Evolutionary conservation across 106 monocot genomes (phyloP).

Genomic region (Alisma plantagoaquatica): DNA sequence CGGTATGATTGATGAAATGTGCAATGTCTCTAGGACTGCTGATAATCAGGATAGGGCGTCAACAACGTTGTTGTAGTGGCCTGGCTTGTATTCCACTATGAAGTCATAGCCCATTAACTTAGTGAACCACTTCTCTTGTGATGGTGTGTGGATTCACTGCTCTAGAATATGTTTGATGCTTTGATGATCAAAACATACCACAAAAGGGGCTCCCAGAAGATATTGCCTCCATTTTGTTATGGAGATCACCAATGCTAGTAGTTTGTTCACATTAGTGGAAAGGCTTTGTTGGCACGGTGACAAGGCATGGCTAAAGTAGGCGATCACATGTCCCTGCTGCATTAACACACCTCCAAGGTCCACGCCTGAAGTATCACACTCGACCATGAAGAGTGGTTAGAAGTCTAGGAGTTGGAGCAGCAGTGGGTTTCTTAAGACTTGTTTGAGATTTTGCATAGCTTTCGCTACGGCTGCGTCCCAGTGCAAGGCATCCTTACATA

Average conservation of each 20-base stretch:
- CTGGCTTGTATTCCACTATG: background rate
- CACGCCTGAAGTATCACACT: slow-evolving; percentile 3
- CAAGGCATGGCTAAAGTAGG: too few relatives aligned
- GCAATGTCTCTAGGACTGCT: background rate
- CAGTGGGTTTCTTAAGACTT: background rate
- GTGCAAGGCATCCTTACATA: background rate
- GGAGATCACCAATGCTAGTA: background rate
- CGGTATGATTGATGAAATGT: background rate
- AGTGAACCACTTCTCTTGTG: background rate
- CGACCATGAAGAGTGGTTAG: background rate
- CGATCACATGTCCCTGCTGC: background rate
- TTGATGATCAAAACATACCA: background rate
- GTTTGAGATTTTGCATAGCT: background rate
- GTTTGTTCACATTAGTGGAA: background rate
- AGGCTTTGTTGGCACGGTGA: too few relatives aligned
- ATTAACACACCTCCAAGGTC: slow-evolving; percentile 1
- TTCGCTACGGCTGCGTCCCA: background rate
- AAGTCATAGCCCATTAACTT: background rate
- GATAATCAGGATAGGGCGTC: background rate
- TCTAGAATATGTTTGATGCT: background rate
- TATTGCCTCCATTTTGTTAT: background rate
- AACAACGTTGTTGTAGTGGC: background rate
- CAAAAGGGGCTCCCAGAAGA: background rate
- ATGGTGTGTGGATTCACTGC: background rate
- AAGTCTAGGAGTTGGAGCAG: background rate